Base-by-base conservation (phyloP, 2,329 filamentous ascomycete genomes). In the Phoma sp. region DNA sequence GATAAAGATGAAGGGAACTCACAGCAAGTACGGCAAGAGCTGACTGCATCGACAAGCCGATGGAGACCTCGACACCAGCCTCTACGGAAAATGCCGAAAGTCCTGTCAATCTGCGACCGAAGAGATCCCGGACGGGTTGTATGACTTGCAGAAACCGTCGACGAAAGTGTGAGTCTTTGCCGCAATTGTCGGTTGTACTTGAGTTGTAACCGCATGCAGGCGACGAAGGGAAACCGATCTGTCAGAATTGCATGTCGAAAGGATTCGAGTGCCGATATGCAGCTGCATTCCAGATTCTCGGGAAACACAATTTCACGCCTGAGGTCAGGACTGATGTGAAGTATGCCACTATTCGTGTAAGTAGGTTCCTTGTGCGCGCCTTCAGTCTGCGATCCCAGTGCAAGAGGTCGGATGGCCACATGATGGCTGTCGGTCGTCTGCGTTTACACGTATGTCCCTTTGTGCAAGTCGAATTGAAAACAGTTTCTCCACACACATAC, bases 181-280 rank as follows among this genome's bases (percentile, higher is more conserved):
- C 40, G 21, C n/a, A 13, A 17, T 17, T 10, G 21, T 27, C 17
- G n/a, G 8, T 39, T 17, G 32, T 32, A 24, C 21, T n/a, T 7
- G 12, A 32, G 22, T 41, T 59, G 27, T 31, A 19, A 36, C 32
- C 25, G 4, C 5, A n/a, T 22, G 29, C 51, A 83, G 81, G 82
- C 55, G 81, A 84, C 54, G 82, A 84, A 67, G 69, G 69, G 13
- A 83, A 81, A 59, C 82, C 82, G 4, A 67, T 67, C 2, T 84
- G 82, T 38, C 76, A 75, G 38, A 79, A 81, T 58, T 84, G 82
- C 54, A 64, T 76, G 15, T 72, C 75, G 1, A 78, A 81, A 31
- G 76, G 76, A 8, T 77, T 81, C 27, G 74, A 80, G 37, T 84
- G 82, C 64, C 75, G 77, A 32, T 84, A 83, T 61, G 79, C 79